Conservation (phyloP, 2,329 filamentous ascomycete genomes). For the Penicillium sp. region DNA sequence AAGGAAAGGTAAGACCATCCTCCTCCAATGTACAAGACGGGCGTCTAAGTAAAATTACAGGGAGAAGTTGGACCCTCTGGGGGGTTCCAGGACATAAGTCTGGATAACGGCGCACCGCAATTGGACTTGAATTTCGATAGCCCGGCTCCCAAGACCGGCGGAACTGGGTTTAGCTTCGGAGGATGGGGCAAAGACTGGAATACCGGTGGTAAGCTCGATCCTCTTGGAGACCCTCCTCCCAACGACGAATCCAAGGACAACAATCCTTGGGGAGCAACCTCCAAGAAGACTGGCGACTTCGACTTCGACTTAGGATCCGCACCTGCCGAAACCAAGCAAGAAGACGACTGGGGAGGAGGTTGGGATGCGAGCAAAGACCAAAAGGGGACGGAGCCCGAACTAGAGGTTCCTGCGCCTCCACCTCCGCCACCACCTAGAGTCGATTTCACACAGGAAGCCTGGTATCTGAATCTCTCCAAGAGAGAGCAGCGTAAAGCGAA, state of each 20-base stretch:
- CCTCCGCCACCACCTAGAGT: slow-evolving; percentile 22
- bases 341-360: slow-evolving; percentile 26
- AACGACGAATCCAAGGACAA: slow-evolving; percentile 35
- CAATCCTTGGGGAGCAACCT: slow-evolving; percentile 43
- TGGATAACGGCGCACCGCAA: slow-evolving; percentile 61
- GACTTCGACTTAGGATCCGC: slow-evolving; percentile 45
- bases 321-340: slow-evolving; percentile 40
- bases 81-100: slow-evolving; percentile 68
- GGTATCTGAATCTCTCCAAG: slow-evolving; percentile 28
- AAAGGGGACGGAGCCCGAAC: slow-evolving; percentile 27
- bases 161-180: slow-evolving; percentile 49
- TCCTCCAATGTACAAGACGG: not conserved
- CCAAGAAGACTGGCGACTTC: slow-evolving; percentile 40
- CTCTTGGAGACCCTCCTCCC: slow-evolving; percentile 33
- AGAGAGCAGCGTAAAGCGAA: slow-evolving; percentile 36
- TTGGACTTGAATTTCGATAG: slow-evolving; percentile 58
- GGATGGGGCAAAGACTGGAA: slow-evolving; percentile 63
- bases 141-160: slow-evolving; percentile 42
- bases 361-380: slow-evolving; percentile 33
- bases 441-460: slow-evolving; percentile 34
- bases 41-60: slow-evolving; percentile 17
- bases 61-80: slow-evolving; percentile 43
- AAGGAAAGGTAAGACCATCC: slow-evolving; percentile 51
- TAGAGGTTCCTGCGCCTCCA: slow-evolving; percentile 14
- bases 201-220: slow-evolving; percentile 39